Evolutionary conservation across 2,329 filamentous ascomycete species (phyloP).

Genomic region (Domatiomyces catenatus): DNA sequence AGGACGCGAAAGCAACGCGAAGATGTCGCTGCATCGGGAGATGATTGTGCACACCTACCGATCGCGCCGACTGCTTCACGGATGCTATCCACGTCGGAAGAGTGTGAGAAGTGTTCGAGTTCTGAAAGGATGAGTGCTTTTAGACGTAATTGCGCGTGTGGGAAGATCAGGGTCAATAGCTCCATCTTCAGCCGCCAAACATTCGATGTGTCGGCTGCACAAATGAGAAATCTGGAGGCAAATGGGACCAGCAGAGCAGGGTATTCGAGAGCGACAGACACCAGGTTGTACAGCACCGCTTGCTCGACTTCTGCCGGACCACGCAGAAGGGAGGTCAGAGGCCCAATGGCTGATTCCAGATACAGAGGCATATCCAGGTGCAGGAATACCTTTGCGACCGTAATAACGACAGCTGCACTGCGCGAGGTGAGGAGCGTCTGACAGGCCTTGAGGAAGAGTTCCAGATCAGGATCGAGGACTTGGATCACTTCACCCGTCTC

Average conservation of each 20-base stretch:
- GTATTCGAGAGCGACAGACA: constrained; percentile 66
- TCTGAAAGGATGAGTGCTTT: constrained; percentile 85
- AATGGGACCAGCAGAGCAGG: constrained; percentile 77
- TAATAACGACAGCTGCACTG: constrained; percentile 81
- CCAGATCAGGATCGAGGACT: constrained; percentile 64
- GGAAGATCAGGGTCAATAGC: constrained; percentile 77
- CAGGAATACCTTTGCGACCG: constrained; percentile 69
- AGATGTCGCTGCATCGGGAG: constrained; percentile 47
- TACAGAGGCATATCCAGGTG: constrained; percentile 70
- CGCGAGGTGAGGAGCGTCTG: constrained; percentile 78
- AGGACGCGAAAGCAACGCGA: constrained; percentile 68
- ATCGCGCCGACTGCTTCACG: constrained; percentile 85
- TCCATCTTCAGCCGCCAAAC: constrained; percentile 91
- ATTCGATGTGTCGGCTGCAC: constrained; percentile 59
- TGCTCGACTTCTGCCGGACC: constrained; percentile 77
- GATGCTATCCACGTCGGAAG: constrained; percentile 59
- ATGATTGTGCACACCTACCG: constrained; percentile 72
- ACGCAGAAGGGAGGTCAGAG: constrained; percentile 70
- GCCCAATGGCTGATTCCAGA: constrained; percentile 60
- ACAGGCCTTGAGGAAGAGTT: constrained; percentile 63
- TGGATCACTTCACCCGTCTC: constrained; percentile 38
- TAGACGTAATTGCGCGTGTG: constrained; percentile 56
- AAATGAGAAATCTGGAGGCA: constrained; percentile 76
- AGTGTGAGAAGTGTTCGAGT: constrained; percentile 78
- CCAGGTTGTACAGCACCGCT: constrained; percentile 83